Conservation (phyloP, 2,329 filamentous ascomycete species). For the Penicillium sp. region DNA sequence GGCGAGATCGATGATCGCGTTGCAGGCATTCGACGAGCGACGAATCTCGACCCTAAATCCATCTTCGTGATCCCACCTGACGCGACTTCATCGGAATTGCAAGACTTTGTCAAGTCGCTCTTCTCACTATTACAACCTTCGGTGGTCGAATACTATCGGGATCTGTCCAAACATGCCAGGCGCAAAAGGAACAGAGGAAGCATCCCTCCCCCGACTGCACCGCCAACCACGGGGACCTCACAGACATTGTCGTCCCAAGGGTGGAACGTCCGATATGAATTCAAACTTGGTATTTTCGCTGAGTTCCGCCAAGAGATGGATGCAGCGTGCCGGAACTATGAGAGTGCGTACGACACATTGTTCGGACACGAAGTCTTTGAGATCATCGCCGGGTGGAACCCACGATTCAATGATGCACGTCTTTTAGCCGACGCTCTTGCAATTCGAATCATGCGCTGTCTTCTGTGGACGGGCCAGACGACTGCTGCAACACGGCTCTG, state of each 20-base stretch:
- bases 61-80: constrained; percentile 82
- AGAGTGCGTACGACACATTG: constrained; percentile 80
- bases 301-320: constrained; percentile 95
- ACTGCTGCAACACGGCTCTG: constrained; percentile 78
- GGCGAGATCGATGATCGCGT: constrained; percentile 73
- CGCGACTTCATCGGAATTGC: constrained; percentile 69
- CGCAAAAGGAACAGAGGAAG: constrained; percentile 81
- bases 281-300: constrained; percentile 86
- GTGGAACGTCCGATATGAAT: constrained; percentile 93
- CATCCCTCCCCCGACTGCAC: constrained; percentile 77
- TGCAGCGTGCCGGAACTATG: constrained; percentile 79
- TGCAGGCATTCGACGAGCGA: constrained; percentile 74
- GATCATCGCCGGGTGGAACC: constrained; percentile 84
- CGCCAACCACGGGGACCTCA: constrained; percentile 80
- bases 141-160: constrained; percentile 87
- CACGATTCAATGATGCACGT: constrained; percentile 91
- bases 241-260: constrained; percentile 81
- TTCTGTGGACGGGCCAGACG: constrained; percentile 78
- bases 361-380: constrained; percentile 84
- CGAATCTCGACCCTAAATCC: constrained; percentile 77
- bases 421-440: constrained; percentile 78
- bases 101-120: constrained; percentile 71
- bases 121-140: constrained; percentile 71
- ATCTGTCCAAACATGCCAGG: constrained; percentile 86
- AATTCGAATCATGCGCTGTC: constrained; percentile 77